These are phyloP conservation scores for Leccinum ochraceum DNA, from an alignment of 768 basidiomycete species.

Conservation along the genomic window DNA sequence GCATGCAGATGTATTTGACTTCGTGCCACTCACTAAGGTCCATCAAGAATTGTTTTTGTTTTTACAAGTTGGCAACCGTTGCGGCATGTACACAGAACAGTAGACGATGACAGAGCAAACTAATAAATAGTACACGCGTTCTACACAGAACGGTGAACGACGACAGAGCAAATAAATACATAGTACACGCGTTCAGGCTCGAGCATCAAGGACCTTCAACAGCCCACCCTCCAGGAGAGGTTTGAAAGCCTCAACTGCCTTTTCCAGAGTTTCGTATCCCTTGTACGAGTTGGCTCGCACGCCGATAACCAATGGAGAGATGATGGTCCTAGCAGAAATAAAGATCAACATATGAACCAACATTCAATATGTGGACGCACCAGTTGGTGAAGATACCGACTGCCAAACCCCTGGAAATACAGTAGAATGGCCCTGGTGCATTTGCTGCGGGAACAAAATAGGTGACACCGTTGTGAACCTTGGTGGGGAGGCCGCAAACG, in stretches of 20 bases:
- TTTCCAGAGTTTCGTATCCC: background rate
- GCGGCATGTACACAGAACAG: background rate
- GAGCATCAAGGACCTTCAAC: background rate
- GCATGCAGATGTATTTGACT: too few species aligned
- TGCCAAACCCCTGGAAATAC: background rate
- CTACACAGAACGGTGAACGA: background rate
- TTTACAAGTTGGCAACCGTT: too few species aligned
- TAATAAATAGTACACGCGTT: too few species aligned
- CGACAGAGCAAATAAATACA: background rate
- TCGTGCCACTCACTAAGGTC: too few species aligned
- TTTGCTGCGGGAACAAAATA: background rate
- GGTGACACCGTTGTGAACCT: background rate
- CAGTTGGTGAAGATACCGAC: background rate
- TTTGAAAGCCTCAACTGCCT: background rate
- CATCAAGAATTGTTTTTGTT: too few species aligned
- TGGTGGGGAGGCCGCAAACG: background rate
- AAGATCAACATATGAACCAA: background rate
- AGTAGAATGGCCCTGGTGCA: background rate
- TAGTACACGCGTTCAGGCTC: background rate
- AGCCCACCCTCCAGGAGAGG: background rate
- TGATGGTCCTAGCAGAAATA: background rate
- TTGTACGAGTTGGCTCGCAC: background rate
- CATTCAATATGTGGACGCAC: background rate
- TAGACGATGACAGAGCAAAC: too few species aligned
- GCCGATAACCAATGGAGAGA: background rate